Conservation (phyloP, 1,284 basidiomycete genomes). For the Volvariella volvacea region DNA sequence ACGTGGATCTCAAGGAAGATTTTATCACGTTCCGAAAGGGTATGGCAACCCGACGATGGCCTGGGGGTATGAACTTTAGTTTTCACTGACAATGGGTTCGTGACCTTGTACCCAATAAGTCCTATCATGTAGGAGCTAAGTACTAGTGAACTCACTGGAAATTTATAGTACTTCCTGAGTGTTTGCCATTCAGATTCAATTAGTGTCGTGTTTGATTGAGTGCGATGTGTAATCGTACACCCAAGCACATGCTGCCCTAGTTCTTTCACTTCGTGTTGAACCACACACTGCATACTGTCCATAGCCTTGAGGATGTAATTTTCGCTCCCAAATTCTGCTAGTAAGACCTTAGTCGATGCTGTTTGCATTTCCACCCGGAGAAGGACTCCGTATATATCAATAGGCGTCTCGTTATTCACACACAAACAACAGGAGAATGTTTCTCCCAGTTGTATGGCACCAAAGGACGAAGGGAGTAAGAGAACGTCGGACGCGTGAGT, state of each 20-base stretch:
- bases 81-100: slow-evolving; percentile 84
- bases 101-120: slow-evolving; percentile 45
- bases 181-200: slow-evolving; percentile 51
- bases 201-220: slow-evolving; percentile 40
- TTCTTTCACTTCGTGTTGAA: slow-evolving; percentile 78
- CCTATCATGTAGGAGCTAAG: slow-evolving; percentile 1
- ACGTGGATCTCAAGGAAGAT: slow-evolving; percentile 85
- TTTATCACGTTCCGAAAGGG: slow-evolving; percentile 59
- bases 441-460: slow-evolving; percentile 75
- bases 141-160: slow-evolving; percentile 51
- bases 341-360: slow-evolving; percentile 49
- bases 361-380: slow-evolving; percentile 77
- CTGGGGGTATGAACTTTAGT: slow-evolving; percentile 77
- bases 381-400: slow-evolving; percentile 51
- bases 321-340: slow-evolving; percentile 58
- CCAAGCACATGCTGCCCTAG: slow-evolving; percentile 77
- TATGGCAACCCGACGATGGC: slow-evolving; percentile 64
- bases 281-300: slow-evolving; percentile 57
- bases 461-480: slow-evolving; percentile 71
- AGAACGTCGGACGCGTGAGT: slow-evolving; percentile 67
- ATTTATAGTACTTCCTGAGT: slow-evolving; percentile 87
- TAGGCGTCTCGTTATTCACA: slow-evolving; percentile 68
- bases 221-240: slow-evolving; percentile 66
- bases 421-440: slow-evolving; percentile 74
- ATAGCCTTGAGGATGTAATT: slow-evolving; percentile 39